Conservation (phyloP, 2,329 filamentous ascomycete species). For the Aspergillus novoparasiticus region DNA sequence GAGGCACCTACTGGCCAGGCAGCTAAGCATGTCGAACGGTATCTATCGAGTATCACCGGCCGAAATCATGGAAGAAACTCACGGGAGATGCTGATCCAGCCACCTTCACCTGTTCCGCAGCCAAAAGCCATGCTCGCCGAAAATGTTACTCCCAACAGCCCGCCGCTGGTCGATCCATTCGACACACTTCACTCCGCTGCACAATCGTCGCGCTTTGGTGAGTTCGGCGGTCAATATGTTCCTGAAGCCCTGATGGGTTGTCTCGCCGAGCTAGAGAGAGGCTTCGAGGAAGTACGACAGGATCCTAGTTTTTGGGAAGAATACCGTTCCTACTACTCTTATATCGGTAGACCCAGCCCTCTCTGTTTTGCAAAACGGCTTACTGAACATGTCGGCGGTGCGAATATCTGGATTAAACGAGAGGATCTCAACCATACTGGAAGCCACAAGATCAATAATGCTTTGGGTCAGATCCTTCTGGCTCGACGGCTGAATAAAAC, state of each 20-base stretch:
- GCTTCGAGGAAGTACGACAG: neutral
- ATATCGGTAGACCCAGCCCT: neutral
- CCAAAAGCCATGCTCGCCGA: no score
- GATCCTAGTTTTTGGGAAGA: neutral
- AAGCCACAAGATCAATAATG: constrained; percentile 97
- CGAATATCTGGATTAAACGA: constrained; percentile 91
- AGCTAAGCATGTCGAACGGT: no score
- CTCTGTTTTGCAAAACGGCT: neutral
- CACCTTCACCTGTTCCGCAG: no score
- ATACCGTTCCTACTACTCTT: neutral
- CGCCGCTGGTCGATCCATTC: no score
- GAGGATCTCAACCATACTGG: constrained; percentile 95
- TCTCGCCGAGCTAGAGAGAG: neutral
- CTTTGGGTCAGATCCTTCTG: constrained; percentile 84
- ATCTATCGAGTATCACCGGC: no score
- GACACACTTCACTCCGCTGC: no score
- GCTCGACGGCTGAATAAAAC: constrained; percentile 80
- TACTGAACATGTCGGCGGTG: constrained; percentile 46
- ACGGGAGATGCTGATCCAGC: no score
- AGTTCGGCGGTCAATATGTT: no score
- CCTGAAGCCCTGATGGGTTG: neutral
- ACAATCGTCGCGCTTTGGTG: no score
- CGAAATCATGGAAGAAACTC: no score
- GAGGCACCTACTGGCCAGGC: no score
- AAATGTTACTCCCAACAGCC: no score